Conservation (phyloP, 345 rosid species). For the Aurinia saxatilis region DNA sequence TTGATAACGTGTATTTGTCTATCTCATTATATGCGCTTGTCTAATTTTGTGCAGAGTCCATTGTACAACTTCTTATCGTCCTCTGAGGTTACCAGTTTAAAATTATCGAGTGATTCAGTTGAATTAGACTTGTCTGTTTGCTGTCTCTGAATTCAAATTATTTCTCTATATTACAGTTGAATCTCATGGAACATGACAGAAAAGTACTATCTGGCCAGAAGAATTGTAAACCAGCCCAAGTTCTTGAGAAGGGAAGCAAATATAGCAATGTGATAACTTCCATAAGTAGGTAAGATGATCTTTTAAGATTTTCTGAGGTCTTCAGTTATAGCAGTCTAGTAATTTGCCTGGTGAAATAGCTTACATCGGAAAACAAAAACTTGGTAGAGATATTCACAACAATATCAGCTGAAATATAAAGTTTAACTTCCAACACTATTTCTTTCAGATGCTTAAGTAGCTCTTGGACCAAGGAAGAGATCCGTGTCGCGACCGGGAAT, state of each 20-base stretch:
- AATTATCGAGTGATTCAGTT: not conserved
- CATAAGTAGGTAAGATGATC: conserved; percentile 34
- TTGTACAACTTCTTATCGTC: conserved; percentile 66
- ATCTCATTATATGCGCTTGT: not conserved
- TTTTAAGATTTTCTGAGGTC: not conserved
- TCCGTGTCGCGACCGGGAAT: conserved; percentile 50
- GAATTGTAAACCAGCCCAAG: conserved; percentile 54
- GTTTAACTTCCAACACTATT: not conserved
- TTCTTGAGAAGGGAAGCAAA: conserved; percentile 39
- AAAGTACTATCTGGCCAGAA: conserved; percentile 72
- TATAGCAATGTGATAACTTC: conserved; percentile 21
- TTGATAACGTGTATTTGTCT: not conserved
- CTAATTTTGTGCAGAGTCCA: conserved; percentile 51
- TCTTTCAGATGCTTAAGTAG: conserved; percentile 35
- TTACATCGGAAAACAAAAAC: too few relatives aligned
- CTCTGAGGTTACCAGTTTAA: conserved; percentile 42
- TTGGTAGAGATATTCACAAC: too few relatives aligned
- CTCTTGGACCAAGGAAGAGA: conserved; percentile 55
- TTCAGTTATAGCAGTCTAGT: not conserved
- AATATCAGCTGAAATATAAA: not conserved
- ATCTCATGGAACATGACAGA: conserved; percentile 49
- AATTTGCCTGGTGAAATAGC: not conserved
- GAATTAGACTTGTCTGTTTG: not conserved
- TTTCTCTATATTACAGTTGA: conserved; percentile 43
- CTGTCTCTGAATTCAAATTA: not conserved